Base-by-base conservation (phyloP, 2,329 filamentous ascomycete species). In the Plenodomus tracheiphilus region DNA sequence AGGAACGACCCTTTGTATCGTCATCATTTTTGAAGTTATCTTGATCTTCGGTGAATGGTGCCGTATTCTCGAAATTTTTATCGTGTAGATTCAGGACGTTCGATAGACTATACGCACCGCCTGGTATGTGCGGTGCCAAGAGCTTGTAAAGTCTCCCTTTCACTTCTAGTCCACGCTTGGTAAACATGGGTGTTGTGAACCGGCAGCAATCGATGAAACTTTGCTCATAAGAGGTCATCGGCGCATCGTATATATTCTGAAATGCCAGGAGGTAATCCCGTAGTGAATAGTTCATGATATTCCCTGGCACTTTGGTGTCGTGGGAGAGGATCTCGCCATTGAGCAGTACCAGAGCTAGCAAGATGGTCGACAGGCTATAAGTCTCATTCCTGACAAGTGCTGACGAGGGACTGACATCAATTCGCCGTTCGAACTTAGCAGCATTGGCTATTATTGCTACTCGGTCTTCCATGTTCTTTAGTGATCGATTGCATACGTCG, bases 391-490 rank as follows among this genome's bases (percentile, higher is more conserved):
- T 34, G 2, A 41, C 10, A 8, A 59, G 36, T 0, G 44, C 32
- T 3, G 52, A 55, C 2, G 17, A 13, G 18, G 25, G 3, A 11
- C 13, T 41, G 7, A 43, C 53, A 15, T 58, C 39, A 10, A 63
- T 50, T 13, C 58, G 45, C 22, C 25, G 50, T 6, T 43, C 52
- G 19, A 54, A 62, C 13, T 35, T 49, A 5, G 53, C 11, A 3
- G 54, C 51, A 28, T 63, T 63, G 13, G 58, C 56, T 5, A 58
- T 44, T 2, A 63, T 59, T 4, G 58, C 49, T 15, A 62, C 37
- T 8, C 58, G 39, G 22, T 63, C 60, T 15, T 49, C 40, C 17
- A 50, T 46, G 2, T 53, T 39, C n/a, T 51, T 34, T 6, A 62
- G n/a, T 1, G 37, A 46, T 7, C 59, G 50, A 36, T 18, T 53